Base-by-base conservation (phyloP, 2,329 filamentous ascomycete genomes). In the Colletotrichum chlorophyti region DNA sequence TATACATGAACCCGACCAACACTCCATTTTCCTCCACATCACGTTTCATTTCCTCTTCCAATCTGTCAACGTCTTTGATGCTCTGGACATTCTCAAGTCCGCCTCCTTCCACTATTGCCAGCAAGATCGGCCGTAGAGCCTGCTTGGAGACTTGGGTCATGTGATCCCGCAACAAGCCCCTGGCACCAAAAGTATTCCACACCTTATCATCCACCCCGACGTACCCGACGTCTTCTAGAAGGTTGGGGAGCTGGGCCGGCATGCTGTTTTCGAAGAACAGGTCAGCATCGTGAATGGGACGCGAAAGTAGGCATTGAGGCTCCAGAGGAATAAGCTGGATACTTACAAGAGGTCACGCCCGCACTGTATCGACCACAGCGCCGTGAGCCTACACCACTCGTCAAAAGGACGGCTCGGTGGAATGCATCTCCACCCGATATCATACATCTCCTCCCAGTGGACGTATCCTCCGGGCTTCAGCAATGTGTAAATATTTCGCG, bases 391-490 rank as follows among this genome's bases (percentile, higher is more conserved):
- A 2, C 17, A 21, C 54, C 48, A 59, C n/a, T 61, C 58, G 10
- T 47, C 24, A 15, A 47, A 53, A 12, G 42, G 47, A 23, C 40
- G 24, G 37, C 53, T 61, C 3, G 53, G 48, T 6, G 58, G 58
- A 11, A 61, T n/a, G 5, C 31, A 27, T 24, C 15, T 46, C 54
- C 34, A 49, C 2, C 32, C 32, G 7, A 7, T 15, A 12, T 58
- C 54, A 11, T 14, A 15, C 10, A 49, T 15, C 11, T 65, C 64
- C 12, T 63, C 57, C 61, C 64, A 65, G 2, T 61, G 38, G n/a
- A 65, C 32, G 4, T 50, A 65, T 0, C 61, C 64, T 1, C 63
- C 62, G 0, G 63, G 63, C 12, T 37, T 32, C 1, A 65, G 34
- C 4, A 65, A 12, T 1, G 47, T 49, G 8, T 29, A 35, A 14